These are phyloP conservation scores for Cyberlindnera japonica DNA, from an alignment of 805 yeast genomes.

Conservation along the genomic window DNA sequence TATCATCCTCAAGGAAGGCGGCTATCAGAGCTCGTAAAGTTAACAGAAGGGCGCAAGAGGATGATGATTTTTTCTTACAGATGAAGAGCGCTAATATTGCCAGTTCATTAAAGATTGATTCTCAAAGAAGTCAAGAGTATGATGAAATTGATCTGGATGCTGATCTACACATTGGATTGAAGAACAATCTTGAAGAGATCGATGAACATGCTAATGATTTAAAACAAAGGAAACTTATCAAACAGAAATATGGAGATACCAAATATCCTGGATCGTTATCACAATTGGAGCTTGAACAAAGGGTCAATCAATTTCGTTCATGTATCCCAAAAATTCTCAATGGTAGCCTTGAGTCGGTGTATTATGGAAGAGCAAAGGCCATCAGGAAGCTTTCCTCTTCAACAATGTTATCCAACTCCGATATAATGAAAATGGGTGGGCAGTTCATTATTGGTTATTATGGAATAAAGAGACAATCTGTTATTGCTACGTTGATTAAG, in stretches of 20 bases:
- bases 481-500: slow-evolving; percentile 43
- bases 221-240: slow-evolving; percentile 14
- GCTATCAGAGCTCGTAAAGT: slow-evolving; percentile 1
- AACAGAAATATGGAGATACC: slow-evolving; percentile 21
- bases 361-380: slow-evolving; percentile 46
- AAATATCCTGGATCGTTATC: slow-evolving; percentile 28
- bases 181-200: slow-evolving; percentile 17
- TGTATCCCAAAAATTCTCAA: slow-evolving; percentile 39
- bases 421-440: slow-evolving; percentile 41
- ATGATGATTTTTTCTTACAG: slow-evolving; percentile 11
- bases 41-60: neutral
- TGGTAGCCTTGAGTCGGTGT: slow-evolving; percentile 44
- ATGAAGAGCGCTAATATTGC: neutral
- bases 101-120: no score
- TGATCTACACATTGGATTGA: slow-evolving; percentile 13
- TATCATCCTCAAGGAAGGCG: slow-evolving; percentile 2
- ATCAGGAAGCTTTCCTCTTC: slow-evolving; percentile 37
- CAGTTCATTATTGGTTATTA: slow-evolving; percentile 54
- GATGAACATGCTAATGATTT: slow-evolving; percentile 16
- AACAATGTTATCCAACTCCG: slow-evolving; percentile 39
- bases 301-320: slow-evolving; percentile 30
- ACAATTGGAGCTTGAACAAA: slow-evolving; percentile 29
- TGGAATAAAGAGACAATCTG: slow-evolving; percentile 55
- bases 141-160: slow-evolving; percentile 13
- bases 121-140: neutral